Conservation (phyloP, 1,139 yeast species). For the Saccharomyces hybrid region DNA sequence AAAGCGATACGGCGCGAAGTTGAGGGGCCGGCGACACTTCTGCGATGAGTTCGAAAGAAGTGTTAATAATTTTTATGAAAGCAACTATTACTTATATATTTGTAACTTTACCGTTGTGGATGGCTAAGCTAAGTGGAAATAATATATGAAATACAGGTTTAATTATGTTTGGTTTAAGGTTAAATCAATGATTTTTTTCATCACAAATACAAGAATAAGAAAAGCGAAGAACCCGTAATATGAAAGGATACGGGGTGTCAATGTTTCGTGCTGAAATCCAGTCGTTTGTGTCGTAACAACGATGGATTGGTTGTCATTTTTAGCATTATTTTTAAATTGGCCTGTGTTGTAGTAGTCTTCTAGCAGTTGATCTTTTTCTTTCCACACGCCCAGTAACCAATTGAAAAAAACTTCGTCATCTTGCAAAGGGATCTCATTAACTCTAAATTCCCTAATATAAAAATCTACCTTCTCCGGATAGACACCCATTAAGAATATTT, state of each 20-base stretch:
- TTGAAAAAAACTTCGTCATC: conserved; percentile 53
- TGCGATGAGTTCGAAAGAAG: background rate
- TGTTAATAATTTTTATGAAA: background rate
- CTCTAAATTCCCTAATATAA: conserved; percentile 47
- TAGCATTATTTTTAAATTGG: conserved; percentile 32
- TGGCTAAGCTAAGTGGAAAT: background rate
- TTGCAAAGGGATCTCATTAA: conserved; percentile 59
- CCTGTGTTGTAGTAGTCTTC: conserved; percentile 53
- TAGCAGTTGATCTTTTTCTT: conserved; percentile 63
- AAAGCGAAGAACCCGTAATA: background rate
- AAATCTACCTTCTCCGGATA: conserved; percentile 62
- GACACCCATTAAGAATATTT: conserved; percentile 54
- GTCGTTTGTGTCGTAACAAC: background rate
- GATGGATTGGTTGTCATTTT: background rate
- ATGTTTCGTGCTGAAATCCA: background rate
- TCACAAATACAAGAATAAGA: background rate
- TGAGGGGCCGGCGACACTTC: background rate
- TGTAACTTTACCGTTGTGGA: background rate
- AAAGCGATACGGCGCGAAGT: background rate
- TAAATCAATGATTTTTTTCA: background rate
- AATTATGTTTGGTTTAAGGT: background rate
- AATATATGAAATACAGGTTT: background rate
- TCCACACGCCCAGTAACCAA: conserved; percentile 71
- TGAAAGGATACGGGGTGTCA: background rate
- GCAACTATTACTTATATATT: background rate